These are phyloP conservation scores for Pseudozyma thailandica DNA, from an alignment of 1,284 basidiomycete species.

Conservation along the genomic window DNA sequence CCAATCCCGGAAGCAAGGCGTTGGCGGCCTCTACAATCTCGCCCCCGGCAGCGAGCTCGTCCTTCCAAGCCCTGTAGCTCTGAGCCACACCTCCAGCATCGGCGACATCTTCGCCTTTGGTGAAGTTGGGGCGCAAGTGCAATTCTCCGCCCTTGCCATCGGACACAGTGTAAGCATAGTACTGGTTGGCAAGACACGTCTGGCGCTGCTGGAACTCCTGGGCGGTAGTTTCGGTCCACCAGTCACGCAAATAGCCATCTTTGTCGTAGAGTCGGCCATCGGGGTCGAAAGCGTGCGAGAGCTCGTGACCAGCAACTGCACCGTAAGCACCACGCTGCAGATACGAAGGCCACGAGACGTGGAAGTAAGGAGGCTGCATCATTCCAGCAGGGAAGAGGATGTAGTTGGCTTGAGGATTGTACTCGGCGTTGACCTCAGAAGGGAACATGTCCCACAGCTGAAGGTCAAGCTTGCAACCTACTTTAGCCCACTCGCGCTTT, in stretches of 20 bases:
- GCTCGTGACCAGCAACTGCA: slow-evolving; percentile 60
- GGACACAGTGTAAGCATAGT: slow-evolving; percentile 81
- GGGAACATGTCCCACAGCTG: slow-evolving; percentile 90
- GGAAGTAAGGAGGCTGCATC: slow-evolving; percentile 91
- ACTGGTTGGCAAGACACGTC: slow-evolving; percentile 89
- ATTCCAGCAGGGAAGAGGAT: slow-evolving; percentile 98
- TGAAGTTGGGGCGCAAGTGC: slow-evolving; percentile 81
- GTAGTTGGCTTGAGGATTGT: slow-evolving; percentile 70
- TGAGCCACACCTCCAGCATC: slow-evolving; percentile 70
- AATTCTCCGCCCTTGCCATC: slow-evolving; percentile 84
- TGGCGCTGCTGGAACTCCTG: slow-evolving; percentile 84
- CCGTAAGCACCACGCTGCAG: slow-evolving; percentile 78
- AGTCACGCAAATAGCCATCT: slow-evolving; percentile 75
- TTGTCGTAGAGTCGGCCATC: slow-evolving; percentile 77
- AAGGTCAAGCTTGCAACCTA: slow-evolving; percentile 79
- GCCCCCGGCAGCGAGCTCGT: slow-evolving; percentile 47
- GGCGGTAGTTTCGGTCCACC: slow-evolving; percentile 81
- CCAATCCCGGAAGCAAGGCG: slow-evolving; percentile 65
- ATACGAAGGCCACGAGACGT: slow-evolving; percentile 84
- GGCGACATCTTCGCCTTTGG: slow-evolving; percentile 77
- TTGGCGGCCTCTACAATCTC: slow-evolving; percentile 58
- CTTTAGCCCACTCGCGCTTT: slow-evolving; percentile 76
- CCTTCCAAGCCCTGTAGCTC: slow-evolving; percentile 68
- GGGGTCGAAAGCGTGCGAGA: slow-evolving; percentile 90
- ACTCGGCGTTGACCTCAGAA: slow-evolving; percentile 70